Evolutionary conservation across 2,329 filamentous ascomycete genomes (phyloP).

Genomic region (Mycocentrospora acerina): DNA sequence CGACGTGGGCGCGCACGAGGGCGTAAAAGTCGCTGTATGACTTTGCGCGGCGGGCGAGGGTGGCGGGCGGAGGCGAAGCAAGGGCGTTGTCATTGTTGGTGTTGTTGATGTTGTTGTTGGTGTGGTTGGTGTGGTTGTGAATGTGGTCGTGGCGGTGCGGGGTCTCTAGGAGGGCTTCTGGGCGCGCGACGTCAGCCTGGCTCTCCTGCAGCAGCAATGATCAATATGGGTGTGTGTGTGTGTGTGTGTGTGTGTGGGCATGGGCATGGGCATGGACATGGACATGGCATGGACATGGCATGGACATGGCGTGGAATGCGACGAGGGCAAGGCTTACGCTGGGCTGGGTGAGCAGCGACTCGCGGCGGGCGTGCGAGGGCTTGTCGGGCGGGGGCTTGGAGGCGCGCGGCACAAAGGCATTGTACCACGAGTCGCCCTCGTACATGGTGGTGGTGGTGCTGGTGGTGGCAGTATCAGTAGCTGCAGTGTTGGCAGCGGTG

Average conservation of each 20-base stretch:
- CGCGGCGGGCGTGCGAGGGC: constrained; percentile 59
- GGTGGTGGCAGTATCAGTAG: no score
- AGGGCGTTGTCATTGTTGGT: no score
- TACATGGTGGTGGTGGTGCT: constrained; percentile 61
- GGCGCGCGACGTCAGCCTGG: constrained; percentile 55
- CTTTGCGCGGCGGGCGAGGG: constrained; percentile 65
- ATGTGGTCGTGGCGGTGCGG: no score
- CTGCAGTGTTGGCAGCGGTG: no score
- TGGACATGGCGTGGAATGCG: constrained; percentile 34
- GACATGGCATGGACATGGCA: no score
- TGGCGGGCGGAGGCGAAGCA: constrained; percentile 66
- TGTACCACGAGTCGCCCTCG: constrained; percentile 79
- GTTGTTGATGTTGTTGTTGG: no score
- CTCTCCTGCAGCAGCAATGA: constrained; percentile 52
- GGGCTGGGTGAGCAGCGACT: constrained; percentile 64
- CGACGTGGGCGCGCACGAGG: constrained; percentile 59
- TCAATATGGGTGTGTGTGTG: constrained; percentile 47
- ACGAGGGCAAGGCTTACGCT: constrained; percentile 47
- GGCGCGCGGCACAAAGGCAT: constrained; percentile 65
- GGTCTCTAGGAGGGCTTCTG: constrained; percentile 59
- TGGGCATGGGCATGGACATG: no score
- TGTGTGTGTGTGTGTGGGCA: no score
- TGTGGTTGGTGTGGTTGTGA: no score
- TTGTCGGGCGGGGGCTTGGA: constrained; percentile 39
- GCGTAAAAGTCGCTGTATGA: constrained; percentile 80